Base-by-base conservation (phyloP, 2,329 filamentous ascomycete species). In the Claviceps purpurea region DNA sequence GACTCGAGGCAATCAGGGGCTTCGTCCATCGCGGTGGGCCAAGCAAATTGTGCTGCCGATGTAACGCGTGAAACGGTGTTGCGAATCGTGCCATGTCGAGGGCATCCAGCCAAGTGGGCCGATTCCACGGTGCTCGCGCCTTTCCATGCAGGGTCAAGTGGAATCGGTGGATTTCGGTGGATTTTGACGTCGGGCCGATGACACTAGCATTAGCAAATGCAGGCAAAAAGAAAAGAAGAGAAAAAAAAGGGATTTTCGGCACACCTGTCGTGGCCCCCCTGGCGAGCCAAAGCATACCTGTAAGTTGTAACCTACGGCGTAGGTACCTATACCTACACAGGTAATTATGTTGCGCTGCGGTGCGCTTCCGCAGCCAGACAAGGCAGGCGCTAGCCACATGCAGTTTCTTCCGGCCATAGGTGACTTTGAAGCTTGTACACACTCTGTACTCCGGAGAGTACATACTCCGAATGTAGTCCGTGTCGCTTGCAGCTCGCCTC, bases 181-280 rank as follows among this genome's bases (percentile, higher is more conserved):
- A 46, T 46, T 46, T 34, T 42, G 41, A 42, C 47, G 30, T 52
- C 51, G 51, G 51, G 34, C 51, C 51, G 48, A 53, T 53, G 43
- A 37, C 38, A 24, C 4, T 24, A 26, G 6, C 8, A 26, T n/a
- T 11, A 30, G 26, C 8, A 30, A 11, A 30, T 11, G 8, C 30
- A 34, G 30, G 30, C 30, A 34, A 34, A 34, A 34, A 11, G 4
- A 34, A 34, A 34, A 34, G 10, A 30, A 34, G 30, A 14, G n/a
- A 6, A 37, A n/a, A 14, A 14, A 50, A 22, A 3, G 11, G 5
- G 24, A 13, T 16, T 41, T 42, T 43, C 41, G 37, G 41, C 46
- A 43, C 20, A n/a, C 5, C 20, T 26, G 18, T 42, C 41, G 40
- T n/a, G 14, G 26, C 13, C 40, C 40, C n/a, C 18, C n/a, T 41